phyloP scores from a whole-genome alignment of 352 stramenopile species.

The Phytophthora brassicae region DNA sequence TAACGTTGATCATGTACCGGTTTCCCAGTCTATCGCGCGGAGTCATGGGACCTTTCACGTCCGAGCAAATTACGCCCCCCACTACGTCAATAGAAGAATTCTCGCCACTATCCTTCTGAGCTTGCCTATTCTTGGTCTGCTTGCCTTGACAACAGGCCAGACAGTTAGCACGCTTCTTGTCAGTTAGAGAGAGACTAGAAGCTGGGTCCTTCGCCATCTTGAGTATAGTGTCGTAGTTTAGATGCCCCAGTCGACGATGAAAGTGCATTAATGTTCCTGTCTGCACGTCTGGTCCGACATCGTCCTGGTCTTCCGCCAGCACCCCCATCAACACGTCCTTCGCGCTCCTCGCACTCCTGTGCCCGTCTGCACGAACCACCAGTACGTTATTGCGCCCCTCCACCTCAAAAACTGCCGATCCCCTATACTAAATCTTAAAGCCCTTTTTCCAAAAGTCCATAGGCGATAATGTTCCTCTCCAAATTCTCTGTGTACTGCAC shows the following conservation, averaged over 20 bases:
- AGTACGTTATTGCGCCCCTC: conserved; percentile 9
- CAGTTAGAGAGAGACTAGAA: not conserved
- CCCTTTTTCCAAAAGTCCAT: conserved; percentile 20
- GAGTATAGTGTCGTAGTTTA: conserved; percentile 16
- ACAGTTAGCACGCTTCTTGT: not conserved
- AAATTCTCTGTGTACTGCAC: conserved; percentile 13
- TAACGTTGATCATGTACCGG: conserved; percentile 17
- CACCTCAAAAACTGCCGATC: conserved; percentile 5
- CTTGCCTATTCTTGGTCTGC: conserved; percentile 16
- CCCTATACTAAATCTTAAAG: conserved; percentile 1
- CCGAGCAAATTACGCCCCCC: conserved; percentile 1
- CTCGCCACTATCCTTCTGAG: conserved; percentile 7
- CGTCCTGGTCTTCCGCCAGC: conserved; percentile 8
- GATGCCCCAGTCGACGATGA: conserved; percentile 7
- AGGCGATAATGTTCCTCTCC: conserved; percentile 25
- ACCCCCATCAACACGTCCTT: conserved; percentile 9
- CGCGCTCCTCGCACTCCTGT: not conserved
- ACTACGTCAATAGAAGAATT: conserved; percentile 20
- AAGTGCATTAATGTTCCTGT: conserved; percentile 11
- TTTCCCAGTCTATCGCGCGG: not conserved
- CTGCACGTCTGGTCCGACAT: conserved; percentile 16
- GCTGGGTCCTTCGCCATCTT: conserved; percentile 5
- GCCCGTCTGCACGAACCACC: not conserved
- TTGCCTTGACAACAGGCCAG: conserved; percentile 24
- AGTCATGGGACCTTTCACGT: conserved; percentile 9